Conservation (phyloP, 139 green algal species). For the Haematococcus sp. region DNA sequence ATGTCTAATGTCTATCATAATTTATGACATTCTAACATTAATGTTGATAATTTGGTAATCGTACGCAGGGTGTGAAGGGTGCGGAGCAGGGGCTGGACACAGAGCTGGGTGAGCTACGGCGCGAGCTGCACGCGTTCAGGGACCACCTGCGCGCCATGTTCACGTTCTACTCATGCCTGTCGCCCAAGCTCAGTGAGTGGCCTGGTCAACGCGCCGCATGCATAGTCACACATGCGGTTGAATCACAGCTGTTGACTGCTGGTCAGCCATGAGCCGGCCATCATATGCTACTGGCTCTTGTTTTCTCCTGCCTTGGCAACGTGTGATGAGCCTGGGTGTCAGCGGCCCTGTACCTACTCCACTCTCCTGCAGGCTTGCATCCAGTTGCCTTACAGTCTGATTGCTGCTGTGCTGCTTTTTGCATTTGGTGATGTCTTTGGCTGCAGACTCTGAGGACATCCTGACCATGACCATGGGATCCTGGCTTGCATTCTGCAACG, state of each 20-base stretch:
- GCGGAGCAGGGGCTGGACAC: constrained; percentile 25
- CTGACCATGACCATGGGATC: constrained; percentile 19
- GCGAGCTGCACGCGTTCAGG: constrained; percentile 27
- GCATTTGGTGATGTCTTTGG: background rate
- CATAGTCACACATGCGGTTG: background rate
- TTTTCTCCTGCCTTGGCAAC: too few species aligned
- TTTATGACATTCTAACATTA: too few species aligned
- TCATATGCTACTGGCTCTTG: too few species aligned
- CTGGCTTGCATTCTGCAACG: constrained; percentile 46
- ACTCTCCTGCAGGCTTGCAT: too few species aligned
- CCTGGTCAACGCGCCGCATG: background rate
- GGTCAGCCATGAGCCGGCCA: background rate
- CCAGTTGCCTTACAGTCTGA: too few species aligned
- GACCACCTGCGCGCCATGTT: constrained; percentile 35
- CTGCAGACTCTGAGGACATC: constrained; percentile 29
- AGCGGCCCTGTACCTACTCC: too few species aligned
- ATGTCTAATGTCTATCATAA: too few species aligned
- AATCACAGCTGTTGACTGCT: background rate
- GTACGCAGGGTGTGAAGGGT: constrained; percentile 11
- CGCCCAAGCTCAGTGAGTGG: constrained; percentile 16
- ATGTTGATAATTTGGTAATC: background rate
- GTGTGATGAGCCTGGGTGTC: too few species aligned
- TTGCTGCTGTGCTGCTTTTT: background rate
- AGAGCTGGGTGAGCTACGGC: constrained; percentile 28
- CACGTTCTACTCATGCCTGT: constrained; percentile 34